These are phyloP conservation scores for Saccharomycopsis sp. DNA, from an alignment of 805 yeast species.

Conservation along the genomic window DNA sequence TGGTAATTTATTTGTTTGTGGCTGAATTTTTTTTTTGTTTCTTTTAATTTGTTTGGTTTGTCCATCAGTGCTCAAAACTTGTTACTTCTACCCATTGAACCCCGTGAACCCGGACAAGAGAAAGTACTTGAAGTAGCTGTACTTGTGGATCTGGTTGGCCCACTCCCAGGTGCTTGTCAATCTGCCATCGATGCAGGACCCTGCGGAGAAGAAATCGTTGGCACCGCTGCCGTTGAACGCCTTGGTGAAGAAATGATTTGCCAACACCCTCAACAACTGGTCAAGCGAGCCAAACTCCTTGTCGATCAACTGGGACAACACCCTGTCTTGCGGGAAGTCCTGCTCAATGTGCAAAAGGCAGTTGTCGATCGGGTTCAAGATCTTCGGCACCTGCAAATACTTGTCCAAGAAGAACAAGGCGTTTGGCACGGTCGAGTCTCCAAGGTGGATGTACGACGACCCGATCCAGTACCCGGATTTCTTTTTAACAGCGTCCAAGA, in stretches of 20 bases:
- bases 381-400: constrained; percentile 71
- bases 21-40: too few relatives aligned
- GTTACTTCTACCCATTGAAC: constrained; percentile 50
- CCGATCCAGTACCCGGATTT: constrained; percentile 69
- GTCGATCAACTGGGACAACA: constrained; percentile 41
- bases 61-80: too few relatives aligned
- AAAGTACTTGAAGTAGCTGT: constrained; percentile 53
- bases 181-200: constrained; percentile 78
- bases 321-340: constrained; percentile 39
- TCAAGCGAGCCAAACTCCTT: constrained; percentile 48
- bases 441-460: constrained; percentile 69
- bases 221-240: constrained; percentile 79
- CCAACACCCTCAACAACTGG: constrained; percentile 39
- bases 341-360: constrained; percentile 47
- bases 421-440: constrained; percentile 79
- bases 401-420: constrained; percentile 73
- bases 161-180: constrained; percentile 78
- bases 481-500: constrained; percentile 55
- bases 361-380: constrained; percentile 62
- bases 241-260: constrained; percentile 42
- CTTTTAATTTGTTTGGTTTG: too few relatives aligned
- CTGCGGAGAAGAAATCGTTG: constrained; percentile 75
- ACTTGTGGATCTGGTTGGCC: constrained; percentile 61
- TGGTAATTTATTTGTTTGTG: too few relatives aligned
- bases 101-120: constrained; percentile 64